Evolutionary conservation across 345 rosid genomes (phyloP).

Genomic region (Citrus glauca): DNA sequence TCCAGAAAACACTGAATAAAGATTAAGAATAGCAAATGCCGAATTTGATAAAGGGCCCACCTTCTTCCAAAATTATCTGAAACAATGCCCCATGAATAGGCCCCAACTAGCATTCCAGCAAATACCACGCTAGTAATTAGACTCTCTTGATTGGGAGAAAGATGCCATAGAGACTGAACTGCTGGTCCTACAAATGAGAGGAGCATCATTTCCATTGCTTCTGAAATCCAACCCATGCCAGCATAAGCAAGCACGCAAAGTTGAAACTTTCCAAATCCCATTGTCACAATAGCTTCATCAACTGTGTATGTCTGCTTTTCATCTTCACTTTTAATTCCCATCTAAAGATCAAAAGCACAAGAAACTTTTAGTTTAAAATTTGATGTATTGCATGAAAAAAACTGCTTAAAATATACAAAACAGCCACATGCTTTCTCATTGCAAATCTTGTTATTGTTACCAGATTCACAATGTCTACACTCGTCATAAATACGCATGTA

Average conservation of each 20-base stretch:
- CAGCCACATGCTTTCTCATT: not conserved
- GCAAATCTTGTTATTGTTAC: not conserved
- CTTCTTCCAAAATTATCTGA: conserved; percentile 86
- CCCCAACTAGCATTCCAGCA: conserved; percentile 85
- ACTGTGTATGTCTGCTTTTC: conserved; percentile 49
- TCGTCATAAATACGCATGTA: not conserved
- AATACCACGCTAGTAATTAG: conserved; percentile 72
- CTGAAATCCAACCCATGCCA: conserved; percentile 90
- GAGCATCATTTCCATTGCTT: conserved; percentile 98
- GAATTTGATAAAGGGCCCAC: conserved; percentile 25
- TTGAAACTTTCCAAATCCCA: conserved; percentile 91
- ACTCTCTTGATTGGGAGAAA: conserved; percentile 69
- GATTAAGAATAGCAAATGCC: not conserved
- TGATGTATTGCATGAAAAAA: not conserved
- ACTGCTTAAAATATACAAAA: not conserved
- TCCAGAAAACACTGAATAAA: not conserved
- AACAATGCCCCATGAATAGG: conserved; percentile 85
- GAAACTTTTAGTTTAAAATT: not conserved
- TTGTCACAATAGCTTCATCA: conserved; percentile 75
- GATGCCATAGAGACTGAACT: conserved; percentile 65
- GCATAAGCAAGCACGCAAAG: conserved; percentile 66
- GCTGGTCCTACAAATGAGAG: conserved; percentile 87
- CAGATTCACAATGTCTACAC: not conserved
- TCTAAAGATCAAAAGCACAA: conserved; percentile 5
- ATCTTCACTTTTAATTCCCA: conserved; percentile 32